A percentile compares a stretch with the other conserved stretches of the same genome.
Evolutionary conservation across 352 stramenopile genomes (phyloP).

Genomic region (Phytopythium vexans): DNA sequence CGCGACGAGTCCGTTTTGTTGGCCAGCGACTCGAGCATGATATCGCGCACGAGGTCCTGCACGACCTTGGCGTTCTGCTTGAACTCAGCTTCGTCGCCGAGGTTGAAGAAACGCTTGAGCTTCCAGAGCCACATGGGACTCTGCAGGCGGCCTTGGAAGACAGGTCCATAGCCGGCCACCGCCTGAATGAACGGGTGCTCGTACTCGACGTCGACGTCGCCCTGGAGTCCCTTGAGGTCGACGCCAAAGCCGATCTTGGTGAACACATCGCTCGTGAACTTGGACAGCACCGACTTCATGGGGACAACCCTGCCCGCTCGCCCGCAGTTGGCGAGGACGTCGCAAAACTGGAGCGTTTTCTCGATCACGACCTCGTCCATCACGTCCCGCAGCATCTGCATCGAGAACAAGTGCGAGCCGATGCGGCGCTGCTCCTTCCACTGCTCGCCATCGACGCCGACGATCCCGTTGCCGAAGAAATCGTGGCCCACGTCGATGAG

Average conservation of each 20-base stretch:
- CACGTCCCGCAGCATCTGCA: constrained; percentile 17
- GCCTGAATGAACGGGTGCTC: constrained; percentile 46
- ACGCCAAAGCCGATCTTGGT: constrained; percentile 69
- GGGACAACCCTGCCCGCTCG: constrained; percentile 3
- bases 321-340: constrained; percentile 16
- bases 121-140: constrained; percentile 42
- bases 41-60: constrained; percentile 33
- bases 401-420: constrained; percentile 74
- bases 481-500: constrained; percentile 21
- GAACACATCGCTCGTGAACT: constrained; percentile 72
- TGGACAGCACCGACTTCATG: constrained; percentile 40
- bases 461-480: constrained; percentile 50
- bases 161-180: constrained; percentile 21
- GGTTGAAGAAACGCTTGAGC: constrained; percentile 24
- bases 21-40: constrained; percentile 40
- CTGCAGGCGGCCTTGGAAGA: constrained; percentile 30
- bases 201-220: constrained; percentile 22
- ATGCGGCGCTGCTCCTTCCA: constrained; percentile 52
- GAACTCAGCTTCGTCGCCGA: constrained; percentile 27
- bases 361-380: constrained; percentile 31
- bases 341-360: constrained; percentile 20
- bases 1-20: constrained; percentile 10
- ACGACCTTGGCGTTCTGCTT: constrained; percentile 24
- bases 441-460: constrained; percentile 32
- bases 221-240: constrained; percentile 35